Evolutionary conservation across 2,329 filamentous ascomycete genomes (phyloP).

Genomic region (Diaporthe humulicola): DNA sequence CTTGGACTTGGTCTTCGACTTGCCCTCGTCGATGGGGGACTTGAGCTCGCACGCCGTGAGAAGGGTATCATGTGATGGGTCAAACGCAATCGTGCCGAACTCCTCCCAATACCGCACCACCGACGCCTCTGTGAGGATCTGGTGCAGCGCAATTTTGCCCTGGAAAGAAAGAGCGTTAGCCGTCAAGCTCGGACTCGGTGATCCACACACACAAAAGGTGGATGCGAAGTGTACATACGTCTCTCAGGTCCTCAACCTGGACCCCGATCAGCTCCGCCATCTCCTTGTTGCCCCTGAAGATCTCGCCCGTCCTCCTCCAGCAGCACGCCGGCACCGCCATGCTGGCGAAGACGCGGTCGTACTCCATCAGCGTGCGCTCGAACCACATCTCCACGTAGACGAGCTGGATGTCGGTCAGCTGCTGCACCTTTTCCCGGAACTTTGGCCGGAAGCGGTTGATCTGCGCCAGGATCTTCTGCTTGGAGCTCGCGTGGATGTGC

Average conservation of each 20-base stretch:
- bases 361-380: slow-evolving; percentile 95
- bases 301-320: slow-evolving; percentile 96
- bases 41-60: slow-evolving; percentile 94
- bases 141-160: slow-evolving; percentile 95
- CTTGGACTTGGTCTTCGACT: slow-evolving; percentile 59
- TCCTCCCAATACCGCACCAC: slow-evolving; percentile 99
- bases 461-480: slow-evolving; percentile 92
- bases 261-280: slow-evolving; percentile 98
- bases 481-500: slow-evolving; percentile 84
- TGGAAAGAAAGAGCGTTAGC: slow-evolving; percentile 51
- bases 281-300: slow-evolving; percentile 97
- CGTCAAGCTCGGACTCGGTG: slow-evolving; percentile 32
- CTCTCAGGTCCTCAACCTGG: slow-evolving; percentile 88
- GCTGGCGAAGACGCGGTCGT: slow-evolving; percentile 97
- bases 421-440: slow-evolving; percentile 94
- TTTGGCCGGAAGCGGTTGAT: slow-evolving; percentile 94
- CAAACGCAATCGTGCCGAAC: slow-evolving; percentile 97
- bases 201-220: not conserved
- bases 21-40: slow-evolving; percentile 73
- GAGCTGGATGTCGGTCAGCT: slow-evolving; percentile 91
- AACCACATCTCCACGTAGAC: slow-evolving; percentile 99
- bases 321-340: slow-evolving; percentile 99
- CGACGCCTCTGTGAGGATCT: slow-evolving; percentile 95
- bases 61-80: slow-evolving; percentile 92
- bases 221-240: slow-evolving; percentile 73